Evolutionary conservation across 768 basidiomycete genomes (phyloP), one percentile per base, ranked within the genome.

Genomic region (Tylopilus rubrobrunneus): DNA sequence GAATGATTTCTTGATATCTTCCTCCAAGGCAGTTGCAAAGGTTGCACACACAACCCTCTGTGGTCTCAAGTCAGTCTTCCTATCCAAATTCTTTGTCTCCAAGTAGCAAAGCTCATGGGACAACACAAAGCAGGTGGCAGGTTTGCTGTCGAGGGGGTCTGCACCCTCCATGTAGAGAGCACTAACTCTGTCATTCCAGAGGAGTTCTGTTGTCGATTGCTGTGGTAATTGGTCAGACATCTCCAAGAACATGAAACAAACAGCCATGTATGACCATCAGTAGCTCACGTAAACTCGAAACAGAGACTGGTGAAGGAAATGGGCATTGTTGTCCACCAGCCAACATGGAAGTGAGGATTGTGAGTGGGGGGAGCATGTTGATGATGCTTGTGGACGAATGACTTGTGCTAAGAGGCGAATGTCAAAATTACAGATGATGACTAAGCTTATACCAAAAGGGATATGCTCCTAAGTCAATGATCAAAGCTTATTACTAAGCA

Each of bases 71-170:
- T n/a, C n/a, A n/a, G n/a, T n/a, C n/a, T n/a, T n/a, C n/a, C n/a
- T n/a, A n/a, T n/a, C n/a, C n/a, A n/a, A n/a, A n/a, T n/a, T n/a
- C n/a, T n/a, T n/a, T n/a, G n/a, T n/a, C n/a, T n/a, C n/a, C n/a
- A n/a, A n/a, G n/a, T n/a, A n/a, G n/a, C n/a, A n/a, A n/a, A n/a
- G n/a, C n/a, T n/a, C n/a, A n/a, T 78, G 0, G 86, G 83, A 61
- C 88, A 91, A 41, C 85, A 81, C 63, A 82, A 73, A 0, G 80
- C 74, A 6, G 83, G 80, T 4, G 85, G 81, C 3, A 84, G 79
- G 65, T 83, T 84, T 7, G 82, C 78, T 0, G 82, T 80, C 41
- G 73, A 77, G 1, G 81, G 83, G 61, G n/a, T 86, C 81, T 4
- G 82, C 77, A 43, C 87, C 86, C 5, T 74, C 78, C 56, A 75